Percentiles rank a stretch among this genome's conserved stretches.
phyloP scores from a whole-genome alignment of 805 yeast species.

The Vanderwaltozyma verrucispora region DNA sequence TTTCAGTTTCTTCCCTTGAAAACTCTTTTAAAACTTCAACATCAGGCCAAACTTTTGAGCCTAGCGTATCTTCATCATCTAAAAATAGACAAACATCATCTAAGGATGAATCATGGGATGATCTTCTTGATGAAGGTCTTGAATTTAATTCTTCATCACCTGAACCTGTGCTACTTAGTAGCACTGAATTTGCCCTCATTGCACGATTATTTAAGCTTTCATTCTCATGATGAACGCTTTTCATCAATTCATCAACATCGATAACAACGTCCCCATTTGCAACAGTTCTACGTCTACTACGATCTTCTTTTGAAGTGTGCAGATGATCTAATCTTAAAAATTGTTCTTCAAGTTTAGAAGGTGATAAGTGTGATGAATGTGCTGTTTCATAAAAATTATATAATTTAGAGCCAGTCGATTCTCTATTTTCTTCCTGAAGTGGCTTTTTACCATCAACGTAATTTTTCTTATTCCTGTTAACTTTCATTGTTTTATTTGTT shows the following conservation, averaged over 20 bases:
- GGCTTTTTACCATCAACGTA: no score
- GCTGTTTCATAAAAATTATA: background rate
- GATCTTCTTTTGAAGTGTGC: background rate
- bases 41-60: conserved; percentile 66
- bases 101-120: conserved; percentile 55
- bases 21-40: conserved; percentile 63
- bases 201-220: background rate
- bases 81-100: conserved; percentile 91
- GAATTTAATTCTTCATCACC: conserved; percentile 30
- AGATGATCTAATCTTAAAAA: background rate
- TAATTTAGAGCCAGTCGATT: background rate
- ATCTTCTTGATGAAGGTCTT: conserved; percentile 33
- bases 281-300: conserved; percentile 9
- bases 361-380: conserved; percentile 2
- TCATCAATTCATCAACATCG: conserved; percentile 27
- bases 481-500: conserved; percentile 1
- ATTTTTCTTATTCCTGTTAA: background rate
- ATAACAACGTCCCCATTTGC: conserved; percentile 24
- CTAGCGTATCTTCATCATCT: conserved; percentile 34
- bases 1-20: conserved; percentile 54
- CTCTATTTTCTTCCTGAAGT: background rate
- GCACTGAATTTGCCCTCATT: background rate
- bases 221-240: conserved; percentile 5
- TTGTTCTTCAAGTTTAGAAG: conserved; percentile 9
- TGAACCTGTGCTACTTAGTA: conserved; percentile 2